phyloP scores from a whole-genome alignment of 495 filamentous ascomycete genomes.

The Pyrenopolyporus hunteri region DNA sequence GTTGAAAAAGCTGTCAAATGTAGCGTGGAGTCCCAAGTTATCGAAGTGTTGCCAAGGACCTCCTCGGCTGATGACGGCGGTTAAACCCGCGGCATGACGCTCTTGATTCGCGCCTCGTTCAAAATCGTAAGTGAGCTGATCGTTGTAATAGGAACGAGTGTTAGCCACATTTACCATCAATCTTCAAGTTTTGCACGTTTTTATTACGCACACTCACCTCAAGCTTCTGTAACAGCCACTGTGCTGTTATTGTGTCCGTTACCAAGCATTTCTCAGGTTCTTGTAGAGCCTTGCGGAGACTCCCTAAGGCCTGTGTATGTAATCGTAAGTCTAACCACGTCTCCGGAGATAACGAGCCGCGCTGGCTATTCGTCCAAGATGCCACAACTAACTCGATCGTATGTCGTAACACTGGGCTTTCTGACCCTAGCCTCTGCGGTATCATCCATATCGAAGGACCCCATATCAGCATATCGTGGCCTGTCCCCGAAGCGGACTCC shows the following conservation, averaged over 20 bases:
- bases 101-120: conserved; percentile 41
- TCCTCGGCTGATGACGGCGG: conserved; percentile 31
- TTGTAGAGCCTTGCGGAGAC: conserved; percentile 37
- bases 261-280: conserved; percentile 17
- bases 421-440: conserved; percentile 30
- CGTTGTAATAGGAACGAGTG: background rate
- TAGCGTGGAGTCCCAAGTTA: conserved; percentile 30
- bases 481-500: conserved; percentile 31
- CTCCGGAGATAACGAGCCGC: conserved; percentile 23
- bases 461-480: conserved; percentile 36
- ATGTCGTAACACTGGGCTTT: conserved; percentile 24
- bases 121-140: conserved; percentile 40
- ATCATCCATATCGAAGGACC: conserved; percentile 37
- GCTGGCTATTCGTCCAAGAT: conserved; percentile 38
- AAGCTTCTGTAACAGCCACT: conserved; percentile 38
- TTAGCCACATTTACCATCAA: background rate
- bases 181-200: background rate
- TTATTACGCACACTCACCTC: conserved; percentile 29
- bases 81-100: conserved; percentile 38
- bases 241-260: conserved; percentile 35
- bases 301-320: conserved; percentile 37
- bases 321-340: conserved; percentile 37
- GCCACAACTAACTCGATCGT: conserved; percentile 34
- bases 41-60: conserved; percentile 34
- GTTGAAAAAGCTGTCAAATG: conserved; percentile 40